Conservation (phyloP, 192 early-diverging fungal species). For the Podila horticola region DNA sequence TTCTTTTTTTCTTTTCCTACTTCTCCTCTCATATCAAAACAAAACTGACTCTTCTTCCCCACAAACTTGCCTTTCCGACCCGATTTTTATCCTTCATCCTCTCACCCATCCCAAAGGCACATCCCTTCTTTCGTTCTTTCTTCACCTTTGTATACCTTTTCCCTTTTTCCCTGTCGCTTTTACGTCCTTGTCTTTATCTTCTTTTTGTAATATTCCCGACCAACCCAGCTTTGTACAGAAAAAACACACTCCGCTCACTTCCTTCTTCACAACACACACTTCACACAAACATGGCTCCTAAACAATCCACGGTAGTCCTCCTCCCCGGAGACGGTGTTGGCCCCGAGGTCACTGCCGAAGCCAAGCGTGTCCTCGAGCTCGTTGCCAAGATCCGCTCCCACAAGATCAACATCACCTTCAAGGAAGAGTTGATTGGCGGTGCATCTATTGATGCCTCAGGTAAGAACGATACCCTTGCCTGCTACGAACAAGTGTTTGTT, state of each 20-base stretch:
- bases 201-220: background rate
- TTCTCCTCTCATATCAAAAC: background rate
- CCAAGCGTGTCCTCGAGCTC: slow-evolving; percentile 87
- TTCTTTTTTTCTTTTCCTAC: background rate
- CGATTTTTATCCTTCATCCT: background rate
- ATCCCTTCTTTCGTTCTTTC: background rate
- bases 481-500: background rate
- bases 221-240: too few relatives aligned
- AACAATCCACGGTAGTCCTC: slow-evolving; percentile 61
- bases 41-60: background rate
- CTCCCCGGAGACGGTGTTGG: slow-evolving; percentile 96
- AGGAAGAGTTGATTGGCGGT: slow-evolving; percentile 88
- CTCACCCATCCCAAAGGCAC: background rate
- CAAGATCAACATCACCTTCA: slow-evolving; percentile 74
- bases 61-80: background rate
- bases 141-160: background rate
- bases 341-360: slow-evolving; percentile 94
- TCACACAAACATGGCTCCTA: slow-evolving; percentile 18
- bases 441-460: slow-evolving; percentile 92
- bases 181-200: background rate
- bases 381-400: slow-evolving; percentile 73
- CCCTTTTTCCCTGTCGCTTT: background rate
- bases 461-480: slow-evolving; percentile 25
- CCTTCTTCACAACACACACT: background rate
- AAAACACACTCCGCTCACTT: too few relatives aligned